Evolutionary conservation across 2,329 filamentous ascomycete species (phyloP).

Genomic region (Geosmithia putterillii): DNA sequence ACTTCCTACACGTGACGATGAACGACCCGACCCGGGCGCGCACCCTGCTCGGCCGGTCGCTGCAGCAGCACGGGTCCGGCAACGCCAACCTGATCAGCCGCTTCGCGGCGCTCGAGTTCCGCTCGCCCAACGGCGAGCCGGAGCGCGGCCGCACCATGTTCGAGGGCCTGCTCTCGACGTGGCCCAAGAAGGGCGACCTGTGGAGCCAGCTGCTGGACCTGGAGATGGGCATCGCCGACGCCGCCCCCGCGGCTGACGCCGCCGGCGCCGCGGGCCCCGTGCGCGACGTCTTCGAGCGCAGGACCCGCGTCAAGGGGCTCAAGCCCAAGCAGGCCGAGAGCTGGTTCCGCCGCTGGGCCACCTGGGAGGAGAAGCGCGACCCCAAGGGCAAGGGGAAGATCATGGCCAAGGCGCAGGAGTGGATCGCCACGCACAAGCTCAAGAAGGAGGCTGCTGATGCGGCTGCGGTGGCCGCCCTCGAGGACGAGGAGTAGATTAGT

Average conservation of each 20-base stretch:
- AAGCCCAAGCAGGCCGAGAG: slow-evolving; percentile 75
- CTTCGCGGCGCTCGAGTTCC: slow-evolving; percentile 88
- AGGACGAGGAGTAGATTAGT: slow-evolving; percentile 16
- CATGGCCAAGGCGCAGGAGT: slow-evolving; percentile 58
- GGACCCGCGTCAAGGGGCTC: slow-evolving; percentile 54
- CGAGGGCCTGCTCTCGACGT: slow-evolving; percentile 71
- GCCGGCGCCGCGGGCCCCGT: slow-evolving; percentile 41
- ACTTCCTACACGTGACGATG: slow-evolving; percentile 71
- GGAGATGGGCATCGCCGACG: slow-evolving; percentile 51
- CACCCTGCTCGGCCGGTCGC: slow-evolving; percentile 67
- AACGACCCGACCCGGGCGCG: slow-evolving; percentile 62
- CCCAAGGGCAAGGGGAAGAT: slow-evolving; percentile 56
- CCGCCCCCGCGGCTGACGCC: slow-evolving; percentile 25
- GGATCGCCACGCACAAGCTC: slow-evolving; percentile 43
- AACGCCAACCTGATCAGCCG: slow-evolving; percentile 63
- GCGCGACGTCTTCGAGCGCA: slow-evolving; percentile 71
- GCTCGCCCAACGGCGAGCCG: slow-evolving; percentile 65
- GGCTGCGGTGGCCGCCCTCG: slow-evolving; percentile 15
- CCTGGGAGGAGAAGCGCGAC: slow-evolving; percentile 71
- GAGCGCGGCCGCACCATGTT: slow-evolving; percentile 94
- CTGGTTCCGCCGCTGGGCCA: slow-evolving; percentile 86
- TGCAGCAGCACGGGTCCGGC: slow-evolving; percentile 63
- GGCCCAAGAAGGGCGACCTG: slow-evolving; percentile 79
- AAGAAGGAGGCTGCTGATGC: slow-evolving; percentile 22
- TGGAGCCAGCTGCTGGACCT: slow-evolving; percentile 90